A percentile compares a stretch with the other conserved stretches of the same genome.
phyloP scores from a whole-genome alignment of 257 asterid species.

The Penstemon eatonii region DNA sequence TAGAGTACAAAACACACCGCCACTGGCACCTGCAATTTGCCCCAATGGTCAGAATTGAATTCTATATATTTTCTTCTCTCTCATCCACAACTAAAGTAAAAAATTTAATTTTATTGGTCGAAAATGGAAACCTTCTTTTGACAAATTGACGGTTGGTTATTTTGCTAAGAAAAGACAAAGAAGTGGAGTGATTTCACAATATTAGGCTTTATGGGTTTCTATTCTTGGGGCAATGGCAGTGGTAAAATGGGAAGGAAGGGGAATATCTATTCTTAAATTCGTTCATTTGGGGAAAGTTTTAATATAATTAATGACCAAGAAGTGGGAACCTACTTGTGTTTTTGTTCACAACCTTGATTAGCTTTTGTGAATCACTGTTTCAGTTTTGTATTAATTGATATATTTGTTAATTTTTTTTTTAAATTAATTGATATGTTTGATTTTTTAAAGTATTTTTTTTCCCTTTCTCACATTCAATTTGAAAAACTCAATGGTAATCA shows the following conservation, averaged over 20 bases:
- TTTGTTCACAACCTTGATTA: too few species aligned
- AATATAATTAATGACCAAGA: too few species aligned
- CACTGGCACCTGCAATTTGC: constrained; percentile 46
- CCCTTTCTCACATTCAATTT: too few species aligned
- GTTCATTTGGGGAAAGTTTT: too few species aligned
- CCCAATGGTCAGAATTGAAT: constrained; percentile 43
- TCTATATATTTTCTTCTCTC: constrained; percentile 18
- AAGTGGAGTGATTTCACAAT: neutral
- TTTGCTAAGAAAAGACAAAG: constrained; percentile 30
- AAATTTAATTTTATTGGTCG: constrained; percentile 27
- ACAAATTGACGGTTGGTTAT: constrained; percentile 28
- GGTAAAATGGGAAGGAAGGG: constrained; percentile 20
- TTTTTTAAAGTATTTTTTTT: too few species aligned
- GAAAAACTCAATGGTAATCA: too few species aligned
- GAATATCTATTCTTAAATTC: too few species aligned
- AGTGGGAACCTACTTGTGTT: too few species aligned
- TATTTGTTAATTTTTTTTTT: too few species aligned
- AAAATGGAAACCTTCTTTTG: constrained; percentile 32
- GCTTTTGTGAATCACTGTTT: too few species aligned
- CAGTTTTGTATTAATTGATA: too few species aligned
- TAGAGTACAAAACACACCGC: constrained; percentile 51
- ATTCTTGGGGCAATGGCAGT: neutral
- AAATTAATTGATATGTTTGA: too few species aligned
- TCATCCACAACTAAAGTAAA: constrained; percentile 33
- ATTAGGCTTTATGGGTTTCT: constrained; percentile 22